Evolutionary conservation across 2,329 filamentous ascomycete genomes (phyloP), one percentile per base, ranked within the genome.

Genomic region (Monosporascus ibericus): DNA sequence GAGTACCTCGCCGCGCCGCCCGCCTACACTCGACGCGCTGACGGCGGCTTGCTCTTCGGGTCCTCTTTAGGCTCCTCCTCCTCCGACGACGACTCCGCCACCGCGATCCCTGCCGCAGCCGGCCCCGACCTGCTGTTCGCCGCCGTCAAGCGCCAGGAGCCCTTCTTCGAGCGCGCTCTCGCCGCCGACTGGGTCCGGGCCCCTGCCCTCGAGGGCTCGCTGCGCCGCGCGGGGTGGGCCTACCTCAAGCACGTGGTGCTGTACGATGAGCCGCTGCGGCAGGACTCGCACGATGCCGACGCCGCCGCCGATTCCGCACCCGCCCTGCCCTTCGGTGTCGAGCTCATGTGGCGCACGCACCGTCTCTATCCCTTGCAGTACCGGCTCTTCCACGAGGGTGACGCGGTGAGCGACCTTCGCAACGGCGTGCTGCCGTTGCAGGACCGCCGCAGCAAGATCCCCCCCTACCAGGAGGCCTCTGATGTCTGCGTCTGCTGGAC

Each of bases 281-380:
- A 20, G 40, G 40, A 44, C n/a, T 34, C 30, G 30, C 30, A 34
- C 11, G 38, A 40, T 2, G 17, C 17, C 6, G 17, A 42, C 17
- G 40, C 34, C 37, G 37, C 18, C 18, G 34, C 20, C 25, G 15
- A 24, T 34, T 34, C 30, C 39, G 22, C 24, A 9, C 24, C 22
- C 30, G 44, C 30, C n/a, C 34, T 47, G 18, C 44, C 48, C 25
- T 53, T 53, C 38, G 51, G 51, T 17, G 9, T 53, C 9, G 34
- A 44, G 25, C 51, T 53, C 27, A n/a, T 50, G 20, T 53, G 51
- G 51, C 47, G 51, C 25, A 53, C 51, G 18, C 51, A 53, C 17
- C 51, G 51, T 11, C 44, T 53, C 14, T 53, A 50, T 34, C 48
- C 51, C 6, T 15, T 48, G 46, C 48, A 50, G 37, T 53, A 53